Base-by-base conservation (phyloP, 2,329 filamentous ascomycete genomes). In the Saccharata proteae region DNA sequence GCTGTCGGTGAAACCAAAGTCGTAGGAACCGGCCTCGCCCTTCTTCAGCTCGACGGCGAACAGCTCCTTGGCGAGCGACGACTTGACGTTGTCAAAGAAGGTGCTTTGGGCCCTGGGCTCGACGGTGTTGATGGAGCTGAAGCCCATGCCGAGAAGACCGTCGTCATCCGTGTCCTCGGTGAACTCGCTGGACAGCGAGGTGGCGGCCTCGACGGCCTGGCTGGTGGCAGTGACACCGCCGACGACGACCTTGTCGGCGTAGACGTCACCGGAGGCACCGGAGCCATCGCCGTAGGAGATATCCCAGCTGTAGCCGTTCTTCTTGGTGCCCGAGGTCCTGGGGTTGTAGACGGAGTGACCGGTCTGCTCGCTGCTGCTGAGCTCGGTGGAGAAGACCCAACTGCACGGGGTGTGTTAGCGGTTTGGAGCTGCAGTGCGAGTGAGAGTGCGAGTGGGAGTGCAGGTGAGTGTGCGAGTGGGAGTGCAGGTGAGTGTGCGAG, bases 201-300 rank as follows among this genome's bases (percentile, higher is more conserved):
- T 60, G 10, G 78, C 77, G 19, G 74, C 68, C 51, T 81, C 73
- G 8, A 83, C 69, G 6, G 75, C 74, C 52, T 82, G 77, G 3
- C 52, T 48, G 3, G 62, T 62, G 19, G 75, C 73, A 16, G 61
- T 69, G 3, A 77, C 67, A 17, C 59, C 59, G 26, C 74, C 76
- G 16, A 82, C 64, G 14, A 59, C 58, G 24, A 81, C 77, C 28
- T 61, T 69, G 50, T 82, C 78, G 17, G 61, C 64, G 53, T 77
- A 80, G 33, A 82, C 77, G 29, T 67, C 65, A 24, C 78, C 78
- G 26, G 54, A 61, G 12, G 77, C 77, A 22, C 62, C 63, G 26
- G 70, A 72, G 10, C 72, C 71, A 41, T 82, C 78, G 15, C 73
- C 76, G 43, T 82, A 82, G 11, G 48, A 55, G 45, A 80, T 75